These are phyloP conservation scores for Eucommia ulmoides DNA, from an alignment of 257 asterid genomes.

Conservation along the genomic window DNA sequence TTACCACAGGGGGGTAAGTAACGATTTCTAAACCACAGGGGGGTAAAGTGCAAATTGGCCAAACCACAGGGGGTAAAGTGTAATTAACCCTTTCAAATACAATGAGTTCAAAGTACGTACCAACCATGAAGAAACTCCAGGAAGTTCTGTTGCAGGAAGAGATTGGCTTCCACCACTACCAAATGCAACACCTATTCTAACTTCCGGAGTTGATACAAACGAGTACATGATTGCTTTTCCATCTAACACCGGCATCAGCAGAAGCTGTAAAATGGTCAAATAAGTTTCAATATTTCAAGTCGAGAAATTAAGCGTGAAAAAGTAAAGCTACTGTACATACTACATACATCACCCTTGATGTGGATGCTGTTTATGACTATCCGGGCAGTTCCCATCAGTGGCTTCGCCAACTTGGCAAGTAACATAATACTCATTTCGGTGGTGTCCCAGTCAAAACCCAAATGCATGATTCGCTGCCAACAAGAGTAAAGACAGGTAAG, in stretches of 20 bases:
- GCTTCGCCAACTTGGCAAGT: conserved; percentile 83
- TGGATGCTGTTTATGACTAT: conserved; percentile 83
- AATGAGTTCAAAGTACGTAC: conserved; percentile 27
- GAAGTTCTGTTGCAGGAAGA: conserved; percentile 93
- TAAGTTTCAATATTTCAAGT: background rate
- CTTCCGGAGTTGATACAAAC: conserved; percentile 77
- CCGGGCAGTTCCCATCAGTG: conserved; percentile 90
- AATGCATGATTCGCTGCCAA: conserved; percentile 53
- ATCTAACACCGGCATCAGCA: conserved; percentile 74
- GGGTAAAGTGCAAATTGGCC: too few relatives aligned
- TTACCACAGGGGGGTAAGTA: too few relatives aligned
- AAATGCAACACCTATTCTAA: conserved; percentile 85
- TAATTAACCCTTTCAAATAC: too few relatives aligned
- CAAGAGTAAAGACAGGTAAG: too few relatives aligned
- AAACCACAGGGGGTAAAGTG: too few relatives aligned
- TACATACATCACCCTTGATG: conserved; percentile 89
- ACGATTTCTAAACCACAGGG: too few relatives aligned
- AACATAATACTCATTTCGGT: conserved; percentile 61
- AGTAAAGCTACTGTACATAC: conserved; percentile 2
- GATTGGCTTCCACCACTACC: conserved; percentile 98
- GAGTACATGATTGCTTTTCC: conserved; percentile 82
- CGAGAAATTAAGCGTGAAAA: background rate
- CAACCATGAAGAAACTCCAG: conserved; percentile 99
- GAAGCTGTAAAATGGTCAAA: conserved; percentile 39
- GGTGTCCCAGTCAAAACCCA: conserved; percentile 95